phyloP scores from a whole-genome alignment of 2,329 filamentous ascomycete species.

The Moelleriella libera region DNA sequence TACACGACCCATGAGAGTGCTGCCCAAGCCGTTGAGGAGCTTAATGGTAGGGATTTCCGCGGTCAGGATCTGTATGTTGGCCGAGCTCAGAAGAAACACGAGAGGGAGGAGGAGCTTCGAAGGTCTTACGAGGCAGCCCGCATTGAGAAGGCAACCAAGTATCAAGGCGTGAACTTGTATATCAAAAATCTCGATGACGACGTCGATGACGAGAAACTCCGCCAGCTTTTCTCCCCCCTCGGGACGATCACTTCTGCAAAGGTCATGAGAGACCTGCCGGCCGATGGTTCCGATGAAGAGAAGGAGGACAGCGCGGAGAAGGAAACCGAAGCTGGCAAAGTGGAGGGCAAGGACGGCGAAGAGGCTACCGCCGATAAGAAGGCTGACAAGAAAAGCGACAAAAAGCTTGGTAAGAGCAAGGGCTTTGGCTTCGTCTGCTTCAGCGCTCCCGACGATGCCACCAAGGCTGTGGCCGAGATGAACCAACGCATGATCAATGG shows the following conservation, averaged over 20 bases:
- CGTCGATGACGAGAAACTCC: constrained; percentile 93
- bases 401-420: constrained; percentile 92
- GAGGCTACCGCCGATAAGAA: constrained; percentile 40
- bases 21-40: constrained; percentile 71
- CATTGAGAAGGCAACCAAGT: constrained; percentile 97
- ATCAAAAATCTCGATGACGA: constrained; percentile 98
- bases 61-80: constrained; percentile 95
- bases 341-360: constrained; percentile 29
- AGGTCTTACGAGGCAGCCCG: constrained; percentile 97
- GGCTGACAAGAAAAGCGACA: constrained; percentile 41
- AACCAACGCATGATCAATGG: constrained; percentile 97
- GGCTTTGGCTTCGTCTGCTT: constrained; percentile 99
- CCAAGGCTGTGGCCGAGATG: constrained; percentile 98
- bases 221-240: constrained; percentile 80
- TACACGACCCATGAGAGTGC: constrained; percentile 86
- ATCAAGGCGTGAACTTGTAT: constrained; percentile 98
- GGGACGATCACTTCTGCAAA: constrained; percentile 97
- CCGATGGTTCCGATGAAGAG: constrained; percentile 40
- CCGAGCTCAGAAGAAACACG: constrained; percentile 99
- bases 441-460: constrained; percentile 96
- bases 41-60: constrained; percentile 85
- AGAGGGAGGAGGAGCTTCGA: constrained; percentile 97
- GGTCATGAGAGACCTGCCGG: constrained; percentile 81
- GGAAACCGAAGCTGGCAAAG: constrained; percentile 33
- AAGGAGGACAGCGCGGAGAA: constrained; percentile 37